Evolutionary conservation across 2,329 filamentous ascomycete species (phyloP), one percentile per base, ranked within the genome.

Genomic region (Fusarium musae): DNA sequence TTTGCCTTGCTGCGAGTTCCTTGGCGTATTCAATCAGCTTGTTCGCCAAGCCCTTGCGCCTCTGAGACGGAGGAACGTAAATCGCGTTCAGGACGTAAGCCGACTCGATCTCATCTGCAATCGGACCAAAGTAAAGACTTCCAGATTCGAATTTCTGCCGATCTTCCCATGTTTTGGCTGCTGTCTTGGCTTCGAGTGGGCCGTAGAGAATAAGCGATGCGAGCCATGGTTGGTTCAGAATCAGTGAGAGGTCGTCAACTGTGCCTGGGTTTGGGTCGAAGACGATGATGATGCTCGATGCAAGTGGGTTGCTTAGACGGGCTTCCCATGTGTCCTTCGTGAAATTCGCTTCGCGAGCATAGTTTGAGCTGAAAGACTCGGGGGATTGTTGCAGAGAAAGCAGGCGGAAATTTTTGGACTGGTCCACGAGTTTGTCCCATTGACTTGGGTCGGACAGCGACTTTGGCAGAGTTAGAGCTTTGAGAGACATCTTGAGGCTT

Each of bases 1-100:
- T 58, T 2, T 11, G 23, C 28, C 56, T 50, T 0, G 26, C 30
- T 1, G 40, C 53, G 23, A 71, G 11, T 3, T 26, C 26, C 9
- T 66, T 75, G 3, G 70, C 59, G 39, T 64, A 28, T 3, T 66
- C 60, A 3, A 75, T 50, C 3, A 72, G 47, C 23, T 44, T 44
- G 4, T 37, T 56, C 1, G 63, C 73, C 6, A 74, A 30, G 2
- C 73, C 70, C 30, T 60, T 66, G 3, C 73, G 58, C 26, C 73
- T 69, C 7, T 70, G 57, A 1, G 53, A 53, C 0, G 67, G 67
- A 3, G 30, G 36, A 21, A 75, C 73, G 13, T 73, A 75, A 17
- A 75, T 59, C 13, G 72, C 73, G 10, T 64, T 72, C 6, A 75
- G 46, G 1, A 68, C 42, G 30, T 63, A 74, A 13, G 53, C 50